A percentile compares a stretch with the other conserved stretches of the same genome.
phyloP scores from a whole-genome alignment of 2,329 filamentous ascomycete species.

The Fusarium hainanense region DNA sequence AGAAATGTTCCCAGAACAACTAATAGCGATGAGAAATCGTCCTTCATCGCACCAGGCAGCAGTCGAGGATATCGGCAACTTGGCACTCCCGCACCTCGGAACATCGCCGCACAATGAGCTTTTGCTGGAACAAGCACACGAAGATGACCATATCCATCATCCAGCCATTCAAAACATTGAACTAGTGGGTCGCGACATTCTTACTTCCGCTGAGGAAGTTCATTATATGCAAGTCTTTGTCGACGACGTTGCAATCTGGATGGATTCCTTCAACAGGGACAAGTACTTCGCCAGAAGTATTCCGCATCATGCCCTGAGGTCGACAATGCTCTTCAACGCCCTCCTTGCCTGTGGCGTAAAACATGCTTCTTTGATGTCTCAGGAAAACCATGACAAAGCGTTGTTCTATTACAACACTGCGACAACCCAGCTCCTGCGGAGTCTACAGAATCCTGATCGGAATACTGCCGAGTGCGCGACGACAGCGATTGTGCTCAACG shows the following conservation, averaged over 20 bases:
- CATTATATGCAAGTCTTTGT: conserved; percentile 94
- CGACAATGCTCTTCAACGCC: conserved; percentile 90
- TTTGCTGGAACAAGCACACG: conserved; percentile 3
- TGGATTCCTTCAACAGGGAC: conserved; percentile 88
- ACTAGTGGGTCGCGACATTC: conserved; percentile 63
- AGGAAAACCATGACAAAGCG: conserved; percentile 81
- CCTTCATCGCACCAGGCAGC: conserved; percentile 43
- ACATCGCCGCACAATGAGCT: conserved; percentile 39
- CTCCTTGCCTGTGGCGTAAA: conserved; percentile 89
- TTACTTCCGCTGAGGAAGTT: conserved; percentile 81
- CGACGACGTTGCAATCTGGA: conserved; percentile 90
- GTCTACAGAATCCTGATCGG: conserved; percentile 84
- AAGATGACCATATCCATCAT: conserved; percentile 9
- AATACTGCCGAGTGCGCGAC: conserved; percentile 87
- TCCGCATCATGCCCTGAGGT: conserved; percentile 83
- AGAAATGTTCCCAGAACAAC: conserved; percentile 22
- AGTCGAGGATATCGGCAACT: conserved; percentile 54
- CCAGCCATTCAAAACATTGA: background rate
- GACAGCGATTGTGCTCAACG: conserved; percentile 87
- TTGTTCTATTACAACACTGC: conserved; percentile 87
- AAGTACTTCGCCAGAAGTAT: conserved; percentile 88
- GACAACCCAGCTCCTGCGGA: conserved; percentile 79
- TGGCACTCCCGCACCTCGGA: conserved; percentile 49
- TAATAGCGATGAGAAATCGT: conserved; percentile 24
- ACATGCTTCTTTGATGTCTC: conserved; percentile 78